phyloP scores from a whole-genome alignment of 83 land plant genomes.

The Larix sibirica region DNA sequence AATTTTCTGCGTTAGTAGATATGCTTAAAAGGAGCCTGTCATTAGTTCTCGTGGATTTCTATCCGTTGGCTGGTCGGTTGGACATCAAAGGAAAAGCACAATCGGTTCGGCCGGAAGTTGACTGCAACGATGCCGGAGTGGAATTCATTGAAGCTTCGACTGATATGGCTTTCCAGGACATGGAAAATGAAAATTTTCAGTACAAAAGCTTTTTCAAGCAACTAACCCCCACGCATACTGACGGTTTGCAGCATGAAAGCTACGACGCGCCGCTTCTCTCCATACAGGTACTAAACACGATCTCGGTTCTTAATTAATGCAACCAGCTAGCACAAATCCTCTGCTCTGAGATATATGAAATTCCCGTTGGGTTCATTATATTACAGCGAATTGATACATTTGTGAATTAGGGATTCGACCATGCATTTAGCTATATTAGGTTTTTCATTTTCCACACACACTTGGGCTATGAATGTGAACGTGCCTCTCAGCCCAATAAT shows the following conservation, averaged over 20 bases:
- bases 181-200: not conserved
- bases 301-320: not conserved
- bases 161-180: not conserved
- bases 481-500: too few species aligned
- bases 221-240: not conserved
- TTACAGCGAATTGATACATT: too few species aligned
- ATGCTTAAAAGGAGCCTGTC: slow-evolving; percentile 14
- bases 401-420: too few species aligned
- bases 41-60: slow-evolving; percentile 9
- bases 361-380: not conserved
- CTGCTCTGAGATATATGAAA: not conserved
- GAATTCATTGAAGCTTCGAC: slow-evolving; percentile 14
- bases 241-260: not conserved
- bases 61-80: slow-evolving; percentile 11
- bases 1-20: not conserved
- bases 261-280: slow-evolving; percentile 15
- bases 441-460: too few species aligned
- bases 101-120: not conserved
- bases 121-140: slow-evolving; percentile 18
- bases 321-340: not conserved
- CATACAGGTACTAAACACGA: not conserved
- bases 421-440: too few species aligned
- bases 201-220: not conserved
- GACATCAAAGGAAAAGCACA: not conserved
- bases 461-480: too few species aligned